A percentile compares a stretch with the other conserved stretches of the same genome.
phyloP scores from a whole-genome alignment of 345 rosid species.

The Atalantia buxifolia region DNA sequence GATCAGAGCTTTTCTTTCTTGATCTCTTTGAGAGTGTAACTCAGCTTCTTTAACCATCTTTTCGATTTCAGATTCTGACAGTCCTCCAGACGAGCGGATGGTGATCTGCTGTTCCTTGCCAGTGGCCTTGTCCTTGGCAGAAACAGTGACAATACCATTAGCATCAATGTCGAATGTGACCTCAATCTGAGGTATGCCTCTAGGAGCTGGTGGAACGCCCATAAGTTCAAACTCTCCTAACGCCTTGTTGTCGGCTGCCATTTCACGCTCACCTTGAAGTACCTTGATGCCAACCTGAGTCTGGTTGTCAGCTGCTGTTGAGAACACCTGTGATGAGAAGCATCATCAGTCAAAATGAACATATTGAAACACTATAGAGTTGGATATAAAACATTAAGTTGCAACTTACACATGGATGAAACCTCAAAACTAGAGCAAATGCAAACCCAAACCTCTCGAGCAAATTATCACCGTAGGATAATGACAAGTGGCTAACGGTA shows the following conservation, averaged over 20 bases:
- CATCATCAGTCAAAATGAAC: not conserved
- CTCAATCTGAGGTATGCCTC: slow-evolving; percentile 86
- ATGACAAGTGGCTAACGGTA: no score
- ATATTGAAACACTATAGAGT: not conserved
- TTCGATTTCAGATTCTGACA: slow-evolving; percentile 77
- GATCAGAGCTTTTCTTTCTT: slow-evolving; percentile 68
- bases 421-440: no score
- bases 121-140: slow-evolving; percentile 86
- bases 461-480: no score
- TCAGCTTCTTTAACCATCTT: slow-evolving; percentile 92
- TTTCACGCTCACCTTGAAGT: slow-evolving; percentile 87
- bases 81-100: slow-evolving; percentile 84
- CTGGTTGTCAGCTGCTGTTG: slow-evolving; percentile 91
- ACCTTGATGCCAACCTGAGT: slow-evolving; percentile 83
- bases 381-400: not conserved
- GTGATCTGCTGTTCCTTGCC: slow-evolving; percentile 82
- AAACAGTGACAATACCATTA: slow-evolving; percentile 84
- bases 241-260: slow-evolving; percentile 78
- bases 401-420: not conserved
- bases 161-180: slow-evolving; percentile 93
- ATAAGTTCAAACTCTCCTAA: slow-evolving; percentile 78
- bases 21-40: slow-evolving; percentile 67
- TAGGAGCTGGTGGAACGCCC: slow-evolving; percentile 82
- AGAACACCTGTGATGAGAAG: slow-evolving; percentile 52
- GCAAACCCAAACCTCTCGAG: no score